Percentiles rank a stretch among this genome's conserved stretches.
Evolutionary conservation across 2,329 filamentous ascomycete genomes (phyloP).

Genomic region (Kalmusia sp.): DNA sequence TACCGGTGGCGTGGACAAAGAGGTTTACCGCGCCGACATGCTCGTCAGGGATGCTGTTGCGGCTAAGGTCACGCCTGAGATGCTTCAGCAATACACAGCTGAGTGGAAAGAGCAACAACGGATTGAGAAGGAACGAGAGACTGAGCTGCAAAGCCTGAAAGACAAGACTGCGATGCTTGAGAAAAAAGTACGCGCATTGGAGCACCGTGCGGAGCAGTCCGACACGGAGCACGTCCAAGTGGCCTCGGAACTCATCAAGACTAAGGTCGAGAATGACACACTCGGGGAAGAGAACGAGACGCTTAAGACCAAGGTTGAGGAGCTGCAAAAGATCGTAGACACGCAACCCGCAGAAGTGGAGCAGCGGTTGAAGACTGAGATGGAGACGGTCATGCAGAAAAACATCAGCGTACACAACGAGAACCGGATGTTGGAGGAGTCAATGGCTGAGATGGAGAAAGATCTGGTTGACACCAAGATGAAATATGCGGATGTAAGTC

Average conservation of each 20-base stretch:
- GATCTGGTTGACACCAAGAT: slow-evolving; percentile 93
- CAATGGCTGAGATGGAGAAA: slow-evolving; percentile 90
- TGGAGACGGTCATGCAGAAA: slow-evolving; percentile 89
- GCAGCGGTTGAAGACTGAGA: slow-evolving; percentile 78
- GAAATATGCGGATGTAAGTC: slow-evolving; percentile 88
- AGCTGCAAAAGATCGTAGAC: slow-evolving; percentile 86
- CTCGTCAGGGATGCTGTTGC: slow-evolving; percentile 92
- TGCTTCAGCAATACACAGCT: slow-evolving; percentile 77
- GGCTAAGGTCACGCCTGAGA: slow-evolving; percentile 82
- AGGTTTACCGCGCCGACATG: slow-evolving; percentile 92
- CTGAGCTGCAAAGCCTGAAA: slow-evolving; percentile 75
- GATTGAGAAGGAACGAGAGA: slow-evolving; percentile 81
- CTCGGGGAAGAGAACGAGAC: slow-evolving; percentile 89
- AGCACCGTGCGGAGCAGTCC: slow-evolving; percentile 85
- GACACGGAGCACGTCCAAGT: slow-evolving; percentile 91
- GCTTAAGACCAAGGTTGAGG: slow-evolving; percentile 81
- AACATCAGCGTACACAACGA: slow-evolving; percentile 95
- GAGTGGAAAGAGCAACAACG: slow-evolving; percentile 95
- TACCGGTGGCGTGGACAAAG: slow-evolving; percentile 87
- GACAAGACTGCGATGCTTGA: slow-evolving; percentile 66
- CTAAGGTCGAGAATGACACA: slow-evolving; percentile 92
- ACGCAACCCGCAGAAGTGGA: slow-evolving; percentile 91
- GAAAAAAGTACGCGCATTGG: slow-evolving; percentile 81
- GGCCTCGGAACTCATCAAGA: slow-evolving; percentile 87
- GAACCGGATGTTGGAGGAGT: slow-evolving; percentile 86